phyloP scores from a whole-genome alignment of 768 basidiomycete species.

The Rhodotorula paludigena region DNA sequence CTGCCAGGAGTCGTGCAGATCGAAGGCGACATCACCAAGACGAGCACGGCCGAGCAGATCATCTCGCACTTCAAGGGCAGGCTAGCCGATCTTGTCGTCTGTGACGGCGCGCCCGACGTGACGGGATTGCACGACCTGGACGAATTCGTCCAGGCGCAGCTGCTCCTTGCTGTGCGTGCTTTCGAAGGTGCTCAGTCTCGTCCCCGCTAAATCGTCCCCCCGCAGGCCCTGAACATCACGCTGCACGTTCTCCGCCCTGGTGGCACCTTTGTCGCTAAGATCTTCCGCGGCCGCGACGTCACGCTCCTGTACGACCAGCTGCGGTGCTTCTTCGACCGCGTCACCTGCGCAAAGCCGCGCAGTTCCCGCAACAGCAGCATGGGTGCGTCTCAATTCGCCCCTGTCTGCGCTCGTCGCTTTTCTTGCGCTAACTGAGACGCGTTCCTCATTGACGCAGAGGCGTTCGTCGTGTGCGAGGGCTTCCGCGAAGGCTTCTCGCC shows the following conservation, averaged over 20 bases:
- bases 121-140: conserved; percentile 53
- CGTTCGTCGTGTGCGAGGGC: conserved; percentile 50
- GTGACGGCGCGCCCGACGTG: conserved; percentile 53
- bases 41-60: conserved; percentile 48
- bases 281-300: conserved; percentile 49
- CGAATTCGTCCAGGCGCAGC: conserved; percentile 51
- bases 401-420: background rate
- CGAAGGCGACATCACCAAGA: conserved; percentile 51
- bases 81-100: conserved; percentile 51
- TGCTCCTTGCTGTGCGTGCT: conserved; percentile 49
- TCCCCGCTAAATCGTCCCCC: background rate
- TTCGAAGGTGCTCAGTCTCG: background rate
- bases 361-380: conserved; percentile 50
- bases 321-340: conserved; percentile 48
- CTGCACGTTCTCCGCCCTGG: conserved; percentile 49
- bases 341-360: conserved; percentile 51
- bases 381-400: conserved; percentile 46
- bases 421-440: no score
- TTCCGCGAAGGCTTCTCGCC: conserved; percentile 44
- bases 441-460: conserved; percentile 44
- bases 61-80: conserved; percentile 49
- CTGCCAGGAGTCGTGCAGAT: conserved; percentile 49
- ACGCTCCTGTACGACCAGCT: conserved; percentile 49
- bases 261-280: conserved; percentile 52
- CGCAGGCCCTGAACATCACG: conserved; percentile 50